Evolutionary conservation across 2,329 filamentous ascomycete genomes (phyloP).

Genomic region (Diaporthe sp.): DNA sequence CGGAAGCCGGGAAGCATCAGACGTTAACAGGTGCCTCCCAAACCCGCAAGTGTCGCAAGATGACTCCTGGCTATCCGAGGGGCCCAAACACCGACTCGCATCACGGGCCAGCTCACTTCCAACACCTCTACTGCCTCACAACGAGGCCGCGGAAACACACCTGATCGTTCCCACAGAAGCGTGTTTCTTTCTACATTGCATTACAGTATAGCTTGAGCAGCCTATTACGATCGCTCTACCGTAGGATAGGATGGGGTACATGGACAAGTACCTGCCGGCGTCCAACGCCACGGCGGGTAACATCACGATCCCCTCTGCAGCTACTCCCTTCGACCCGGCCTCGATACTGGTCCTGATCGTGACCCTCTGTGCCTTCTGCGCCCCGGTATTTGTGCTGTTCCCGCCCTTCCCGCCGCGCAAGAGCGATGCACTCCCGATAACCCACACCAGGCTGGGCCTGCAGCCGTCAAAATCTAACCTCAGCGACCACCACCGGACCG

Average conservation of each 20-base stretch:
- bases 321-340: slow-evolving; percentile 46
- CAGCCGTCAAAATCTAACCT: slow-evolving; percentile 56
- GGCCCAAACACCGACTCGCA: neutral
- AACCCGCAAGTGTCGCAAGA: slow-evolving; percentile 35
- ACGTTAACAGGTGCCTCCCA: slow-evolving; percentile 17
- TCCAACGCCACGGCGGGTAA: slow-evolving; percentile 28
- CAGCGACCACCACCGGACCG: slow-evolving; percentile 36
- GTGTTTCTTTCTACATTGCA: neutral
- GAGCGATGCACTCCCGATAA: slow-evolving; percentile 68
- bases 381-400: slow-evolving; percentile 68
- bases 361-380: slow-evolving; percentile 64
- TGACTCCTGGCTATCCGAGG: slow-evolving; percentile 16
- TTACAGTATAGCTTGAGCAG: neutral
- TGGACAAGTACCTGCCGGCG: slow-evolving; percentile 27
- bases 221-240: neutral
- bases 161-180: neutral
- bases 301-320: slow-evolving; percentile 29
- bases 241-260: slow-evolving; percentile 25
- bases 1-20: slow-evolving; percentile 1
- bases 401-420: slow-evolving; percentile 67
- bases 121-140: neutral
- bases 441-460: slow-evolving; percentile 64
- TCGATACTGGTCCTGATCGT: slow-evolving; percentile 57
- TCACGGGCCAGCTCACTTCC: slow-evolving; percentile 9
- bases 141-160: neutral